Conservation (phyloP, 352 stramenopile genomes). For the Blastocystis sp. region DNA sequence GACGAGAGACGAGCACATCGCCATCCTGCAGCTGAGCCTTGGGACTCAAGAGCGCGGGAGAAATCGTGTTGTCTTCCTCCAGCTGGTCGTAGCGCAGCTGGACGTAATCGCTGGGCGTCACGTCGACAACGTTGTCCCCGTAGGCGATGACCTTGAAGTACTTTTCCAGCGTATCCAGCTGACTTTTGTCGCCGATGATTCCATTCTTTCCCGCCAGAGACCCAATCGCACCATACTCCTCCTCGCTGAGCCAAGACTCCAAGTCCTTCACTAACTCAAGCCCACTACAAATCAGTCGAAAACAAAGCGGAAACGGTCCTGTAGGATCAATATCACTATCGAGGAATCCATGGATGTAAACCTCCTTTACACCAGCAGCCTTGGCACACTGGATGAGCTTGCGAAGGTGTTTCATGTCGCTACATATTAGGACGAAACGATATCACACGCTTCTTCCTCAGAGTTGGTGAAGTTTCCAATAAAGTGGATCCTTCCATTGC, state of each 20-base stretch:
- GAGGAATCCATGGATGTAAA: background rate
- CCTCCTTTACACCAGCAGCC: background rate
- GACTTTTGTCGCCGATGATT: background rate
- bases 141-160: background rate
- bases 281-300: background rate
- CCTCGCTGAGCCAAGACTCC: background rate
- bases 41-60: background rate
- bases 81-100: conserved; percentile 13
- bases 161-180: background rate
- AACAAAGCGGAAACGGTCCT: background rate
- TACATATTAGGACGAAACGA: background rate
- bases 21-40: background rate
- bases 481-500: background rate
- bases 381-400: background rate
- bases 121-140: background rate
- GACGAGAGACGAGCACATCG: background rate
- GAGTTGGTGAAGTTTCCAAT: background rate
- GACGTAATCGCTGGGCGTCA: background rate
- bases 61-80: background rate
- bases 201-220: background rate
- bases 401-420: background rate
- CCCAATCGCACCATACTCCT: background rate
- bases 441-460: background rate
- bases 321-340: background rate
- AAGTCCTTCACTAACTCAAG: background rate